Conservation (phyloP, 192 early-diverging fungal species). For the Umbelopsis isabellina region DNA sequence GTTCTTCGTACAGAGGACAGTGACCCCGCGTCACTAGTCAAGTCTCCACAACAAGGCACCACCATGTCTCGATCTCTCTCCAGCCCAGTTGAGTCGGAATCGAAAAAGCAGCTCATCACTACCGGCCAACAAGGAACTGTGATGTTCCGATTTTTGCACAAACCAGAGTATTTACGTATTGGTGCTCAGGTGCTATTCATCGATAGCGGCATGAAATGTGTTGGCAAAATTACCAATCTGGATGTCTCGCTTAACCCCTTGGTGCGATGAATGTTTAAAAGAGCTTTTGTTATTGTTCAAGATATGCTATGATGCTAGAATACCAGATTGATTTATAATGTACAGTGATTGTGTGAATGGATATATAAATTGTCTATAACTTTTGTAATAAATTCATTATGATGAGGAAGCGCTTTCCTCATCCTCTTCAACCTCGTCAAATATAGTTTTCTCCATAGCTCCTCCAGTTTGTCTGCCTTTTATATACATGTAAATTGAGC, state of each 20-base stretch:
- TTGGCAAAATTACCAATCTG: constrained; percentile 59
- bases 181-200: constrained; percentile 66
- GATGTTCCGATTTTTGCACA: constrained; percentile 58
- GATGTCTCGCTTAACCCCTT: not conserved
- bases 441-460: constrained; percentile 10
- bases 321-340: constrained; percentile 19
- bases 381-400: too few species aligned
- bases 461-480: constrained; percentile 1
- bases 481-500: constrained; percentile 8
- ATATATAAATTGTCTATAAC: not conserved
- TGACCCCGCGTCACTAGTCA: not conserved
- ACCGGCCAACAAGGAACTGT: constrained; percentile 57
- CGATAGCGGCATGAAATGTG: constrained; percentile 67
- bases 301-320: not conserved
- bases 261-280: not conserved
- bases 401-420: not conserved
- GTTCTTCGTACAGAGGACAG: constrained; percentile 34
- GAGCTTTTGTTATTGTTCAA: not conserved
- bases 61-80: constrained; percentile 25
- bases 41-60: constrained; percentile 1
- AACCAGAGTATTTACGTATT: constrained; percentile 62
- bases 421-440: constrained; percentile 5
- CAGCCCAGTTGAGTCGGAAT: constrained; percentile 20
- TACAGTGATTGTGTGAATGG: constrained; percentile 1
- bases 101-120: constrained; percentile 23